Evolutionary conservation across 345 rosid genomes (phyloP).

Genomic region (Salix purpurea): DNA sequence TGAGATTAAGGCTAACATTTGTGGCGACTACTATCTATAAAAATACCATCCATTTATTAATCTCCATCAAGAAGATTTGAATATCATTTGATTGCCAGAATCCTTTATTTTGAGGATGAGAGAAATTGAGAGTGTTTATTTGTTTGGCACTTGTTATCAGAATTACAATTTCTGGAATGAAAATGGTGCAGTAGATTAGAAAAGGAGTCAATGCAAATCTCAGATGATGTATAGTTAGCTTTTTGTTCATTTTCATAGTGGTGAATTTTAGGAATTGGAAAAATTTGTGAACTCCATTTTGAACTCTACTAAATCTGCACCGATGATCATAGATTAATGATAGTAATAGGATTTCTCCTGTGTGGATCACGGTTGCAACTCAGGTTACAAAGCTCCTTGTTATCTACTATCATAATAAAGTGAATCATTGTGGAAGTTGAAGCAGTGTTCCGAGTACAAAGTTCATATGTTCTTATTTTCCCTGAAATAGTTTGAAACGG

Average conservation of each 20-base stretch:
- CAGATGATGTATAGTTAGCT: background rate
- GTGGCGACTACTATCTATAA: background rate
- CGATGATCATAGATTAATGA: background rate
- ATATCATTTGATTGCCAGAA: background rate
- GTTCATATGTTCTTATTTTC: background rate
- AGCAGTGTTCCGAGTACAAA: background rate
- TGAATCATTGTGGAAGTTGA: background rate
- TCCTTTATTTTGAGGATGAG: background rate
- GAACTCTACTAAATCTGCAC: background rate
- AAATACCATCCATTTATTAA: background rate
- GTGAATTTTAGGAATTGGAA: background rate
- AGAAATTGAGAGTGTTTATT: background rate
- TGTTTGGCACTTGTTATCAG: background rate
- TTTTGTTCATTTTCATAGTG: background rate
- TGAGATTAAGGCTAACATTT: background rate
- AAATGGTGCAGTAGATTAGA: background rate
- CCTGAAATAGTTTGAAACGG: background rate
- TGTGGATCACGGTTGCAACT: background rate
- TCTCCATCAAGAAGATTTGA: background rate
- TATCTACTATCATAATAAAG: background rate
- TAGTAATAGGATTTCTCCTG: background rate
- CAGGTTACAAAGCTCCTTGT: background rate
- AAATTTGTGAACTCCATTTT: background rate
- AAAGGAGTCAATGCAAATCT: background rate
- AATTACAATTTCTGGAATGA: background rate